These are phyloP conservation scores for Teunomyces aglyptinius DNA, from an alignment of 805 yeast genomes.

Conservation along the genomic window DNA sequence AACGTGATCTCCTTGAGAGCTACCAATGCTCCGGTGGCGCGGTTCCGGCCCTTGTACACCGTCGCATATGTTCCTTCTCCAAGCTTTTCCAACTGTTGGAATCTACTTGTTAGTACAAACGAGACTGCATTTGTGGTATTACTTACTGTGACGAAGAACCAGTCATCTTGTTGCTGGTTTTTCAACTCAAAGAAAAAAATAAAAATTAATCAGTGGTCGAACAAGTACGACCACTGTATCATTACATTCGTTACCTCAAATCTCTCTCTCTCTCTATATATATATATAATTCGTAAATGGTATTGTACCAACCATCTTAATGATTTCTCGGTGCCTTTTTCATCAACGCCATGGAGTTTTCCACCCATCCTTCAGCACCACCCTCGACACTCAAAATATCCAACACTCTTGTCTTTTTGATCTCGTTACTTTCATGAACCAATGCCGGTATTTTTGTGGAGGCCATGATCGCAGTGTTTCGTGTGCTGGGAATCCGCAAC, in stretches of 20 bases:
- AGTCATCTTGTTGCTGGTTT: conserved; percentile 22
- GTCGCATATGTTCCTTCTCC: conserved; percentile 98
- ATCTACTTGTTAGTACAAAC: conserved; percentile 19
- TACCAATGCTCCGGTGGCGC: conserved; percentile 82
- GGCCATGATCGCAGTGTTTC: conserved; percentile 89
- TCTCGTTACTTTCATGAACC: conserved; percentile 27
- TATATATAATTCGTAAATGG: too few relatives aligned
- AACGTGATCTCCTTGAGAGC: conserved; percentile 93
- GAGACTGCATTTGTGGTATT: conserved; percentile 1
- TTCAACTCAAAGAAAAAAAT: neutral
- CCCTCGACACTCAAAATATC: conserved; percentile 75
- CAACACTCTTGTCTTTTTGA: conserved; percentile 42
- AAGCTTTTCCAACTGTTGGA: conserved; percentile 68
- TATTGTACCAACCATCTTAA: conserved; percentile 19
- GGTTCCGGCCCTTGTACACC: conserved; percentile 91
- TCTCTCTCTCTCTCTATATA: neutral
- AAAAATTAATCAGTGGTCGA: neutral
- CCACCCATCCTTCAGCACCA: conserved; percentile 90
- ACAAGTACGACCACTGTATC: neutral
- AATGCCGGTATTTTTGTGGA: conserved; percentile 31
- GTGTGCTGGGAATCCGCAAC: conserved; percentile 89
- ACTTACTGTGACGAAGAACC: conserved; percentile 48
- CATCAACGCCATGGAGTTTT: conserved; percentile 69
- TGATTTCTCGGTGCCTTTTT: conserved; percentile 72
- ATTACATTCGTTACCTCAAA: neutral